Base-by-base conservation (phyloP, 805 yeast species). In the Candida tallmaniae region DNA sequence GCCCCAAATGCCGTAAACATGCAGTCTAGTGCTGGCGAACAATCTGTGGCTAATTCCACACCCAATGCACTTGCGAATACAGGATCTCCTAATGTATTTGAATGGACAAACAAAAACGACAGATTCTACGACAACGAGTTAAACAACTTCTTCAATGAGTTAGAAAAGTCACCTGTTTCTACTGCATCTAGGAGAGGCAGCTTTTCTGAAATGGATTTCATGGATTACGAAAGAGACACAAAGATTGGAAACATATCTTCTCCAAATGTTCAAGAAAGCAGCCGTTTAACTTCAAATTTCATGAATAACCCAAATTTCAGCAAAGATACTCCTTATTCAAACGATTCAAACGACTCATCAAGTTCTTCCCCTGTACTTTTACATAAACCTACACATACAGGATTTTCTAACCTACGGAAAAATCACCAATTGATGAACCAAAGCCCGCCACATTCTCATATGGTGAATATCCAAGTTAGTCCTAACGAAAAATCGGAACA, bases 291-390 rank as follows among this genome's bases (percentile, higher is more conserved):
- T 7, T 8, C n/a, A 6, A 15, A 27, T 14, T 19, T 27, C 1
- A 25, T 34, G 33, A 23, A 25, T 18, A 27, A 31, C 18, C n/a
- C n/a, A n/a, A n/a, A n/a, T n/a, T n/a, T n/a, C n/a, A n/a, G n/a
- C n/a, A n/a, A n/a, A n/a, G 29, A 17, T 15, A 37, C 48, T 14
- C 40, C 43, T 11, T 27, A 32, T 27, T 35, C 47, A 4, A 32
- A 38, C 25, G 47, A 38, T 14, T 40, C 41, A 13, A 37, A 36
- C 16, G 35, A 39, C 15, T 47, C 51, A 18, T 27, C 29, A 9
- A 26, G 13, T 10, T 35, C 49, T 4, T 47, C 55, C 9, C 52
- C 54, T 10, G 41, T 42, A 9, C 6, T 43, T 5, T 22, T 39
- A 31, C 36, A 34, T 16, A 37, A 35, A 18, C 27, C 27, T 11